phyloP scores from a whole-genome alignment of 768 basidiomycete species.

The Psilocybe sp. region DNA sequence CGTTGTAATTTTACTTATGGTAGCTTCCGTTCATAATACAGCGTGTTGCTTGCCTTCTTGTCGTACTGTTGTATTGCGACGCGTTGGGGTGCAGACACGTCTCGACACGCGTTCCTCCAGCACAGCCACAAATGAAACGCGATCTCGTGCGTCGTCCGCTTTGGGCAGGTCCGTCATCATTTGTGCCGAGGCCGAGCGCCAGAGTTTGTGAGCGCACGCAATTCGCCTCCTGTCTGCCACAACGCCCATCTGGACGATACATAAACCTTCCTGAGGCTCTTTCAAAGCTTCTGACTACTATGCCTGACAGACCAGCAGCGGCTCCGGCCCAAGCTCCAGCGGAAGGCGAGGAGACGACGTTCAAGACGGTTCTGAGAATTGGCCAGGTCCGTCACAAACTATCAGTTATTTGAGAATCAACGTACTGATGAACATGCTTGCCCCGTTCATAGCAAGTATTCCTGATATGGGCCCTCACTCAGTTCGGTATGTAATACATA shows the following conservation, averaged over 20 bases:
- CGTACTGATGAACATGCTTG: slow-evolving; percentile 1
- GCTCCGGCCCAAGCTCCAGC: slow-evolving; percentile 11
- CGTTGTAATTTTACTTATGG: too few species aligned
- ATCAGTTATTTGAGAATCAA: not conserved
- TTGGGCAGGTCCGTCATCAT: too few species aligned
- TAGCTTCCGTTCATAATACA: too few species aligned
- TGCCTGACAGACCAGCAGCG: slow-evolving; percentile 17
- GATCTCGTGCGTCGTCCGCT: too few species aligned
- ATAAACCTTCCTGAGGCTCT: not conserved
- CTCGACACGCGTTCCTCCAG: too few species aligned
- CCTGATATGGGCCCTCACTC: slow-evolving; percentile 61
- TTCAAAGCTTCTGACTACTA: slow-evolving; percentile 2
- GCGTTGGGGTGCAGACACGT: too few species aligned
- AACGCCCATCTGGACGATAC: not conserved
- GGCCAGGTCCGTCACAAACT: slow-evolving; percentile 14
- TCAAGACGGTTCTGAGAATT: slow-evolving; percentile 16
- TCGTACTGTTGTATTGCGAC: too few species aligned
- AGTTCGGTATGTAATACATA: slow-evolving; percentile 47
- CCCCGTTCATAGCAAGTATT: slow-evolving; percentile 58
- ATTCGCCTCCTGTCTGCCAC: not conserved
- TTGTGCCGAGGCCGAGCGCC: too few species aligned
- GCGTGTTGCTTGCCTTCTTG: too few species aligned
- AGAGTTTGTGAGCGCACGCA: too few species aligned
- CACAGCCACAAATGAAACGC: too few species aligned
- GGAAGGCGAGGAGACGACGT: slow-evolving; percentile 13